These are phyloP conservation scores for Pulicaria dysenterica DNA, from an alignment of 129 eudicot genomes.

Conservation along the genomic window DNA sequence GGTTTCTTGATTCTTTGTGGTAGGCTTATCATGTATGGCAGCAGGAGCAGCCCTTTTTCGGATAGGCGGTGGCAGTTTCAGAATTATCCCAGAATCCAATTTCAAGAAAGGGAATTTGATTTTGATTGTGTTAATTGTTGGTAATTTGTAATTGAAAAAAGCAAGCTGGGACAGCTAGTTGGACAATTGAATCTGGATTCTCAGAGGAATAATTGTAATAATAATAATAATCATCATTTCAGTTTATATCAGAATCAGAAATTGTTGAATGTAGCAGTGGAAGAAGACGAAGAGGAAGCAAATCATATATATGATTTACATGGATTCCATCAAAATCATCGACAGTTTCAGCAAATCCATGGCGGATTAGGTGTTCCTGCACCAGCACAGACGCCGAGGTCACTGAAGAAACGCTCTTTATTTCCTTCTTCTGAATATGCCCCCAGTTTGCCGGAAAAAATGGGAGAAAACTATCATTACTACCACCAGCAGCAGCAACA, in stretches of 20 bases:
- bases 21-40: conserved; percentile 13
- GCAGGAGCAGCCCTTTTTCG: background rate
- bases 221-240: conserved; percentile 17
- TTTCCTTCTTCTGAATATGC: conserved; percentile 50
- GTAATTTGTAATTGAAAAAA: conserved; percentile 28
- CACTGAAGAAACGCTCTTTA: conserved; percentile 45
- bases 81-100: conserved; percentile 17
- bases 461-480: conserved; percentile 48
- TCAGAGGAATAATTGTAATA: conserved; percentile 39
- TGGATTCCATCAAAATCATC: conserved; percentile 23
- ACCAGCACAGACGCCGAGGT: background rate
- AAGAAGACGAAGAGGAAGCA: conserved; percentile 9
- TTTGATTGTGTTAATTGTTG: background rate
- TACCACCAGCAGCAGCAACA: conserved; percentile 22
- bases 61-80: conserved; percentile 6
- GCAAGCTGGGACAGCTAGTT: conserved; percentile 44
- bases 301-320: background rate
- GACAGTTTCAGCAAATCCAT: conserved; percentile 28
- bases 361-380: conserved; percentile 23
- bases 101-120: background rate
- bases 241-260: conserved; percentile 31
- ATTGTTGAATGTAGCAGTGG: conserved; percentile 25
- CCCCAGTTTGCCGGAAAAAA: conserved; percentile 45
- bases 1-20: background rate
- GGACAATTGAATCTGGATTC: conserved; percentile 78